Base-by-base conservation (phyloP, 2,329 filamentous ascomycete genomes). In the Knufia petricola region DNA sequence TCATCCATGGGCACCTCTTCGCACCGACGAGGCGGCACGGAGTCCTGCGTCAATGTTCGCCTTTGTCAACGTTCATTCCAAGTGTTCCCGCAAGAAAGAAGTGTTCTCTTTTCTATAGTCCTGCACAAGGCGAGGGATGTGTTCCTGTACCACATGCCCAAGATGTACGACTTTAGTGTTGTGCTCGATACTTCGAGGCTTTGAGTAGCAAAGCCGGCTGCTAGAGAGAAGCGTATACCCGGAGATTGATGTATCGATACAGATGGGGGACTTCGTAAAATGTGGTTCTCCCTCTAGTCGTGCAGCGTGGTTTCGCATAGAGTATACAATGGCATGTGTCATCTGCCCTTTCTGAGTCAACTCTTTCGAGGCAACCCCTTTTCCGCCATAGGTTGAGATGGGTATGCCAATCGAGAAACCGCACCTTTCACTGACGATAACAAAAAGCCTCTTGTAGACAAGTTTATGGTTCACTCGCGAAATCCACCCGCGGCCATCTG, bases 81-180 rank as follows among this genome's bases (percentile, higher is more conserved):
- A n/a, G n/a, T n/a, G n/a, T n/a, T n/a, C n/a, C n/a, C n/a, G n/a
- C n/a, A n/a, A n/a, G n/a, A n/a, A n/a, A n/a, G n/a, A n/a, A n/a
- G n/a, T n/a, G 28, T 44, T 23, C 15, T 44, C 41, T n/a, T 7
- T 13, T 4, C 41, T 24, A 19, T 44, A 44, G 19, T 44, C 19
- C n/a, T 3, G 4, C 26, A 44, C 10, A 2, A 44, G 21, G 7
- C 8, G 9, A 8, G 10, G 24, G 28, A 44, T 12, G 26, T 44
- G 12, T 19, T 15, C 19, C 10, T 6, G 2, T 8, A 32, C 21
- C 7, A 44, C 41, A 7, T 26, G 24, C 4, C 69, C 69, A 3
- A 71, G 52, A 1, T 66, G 59, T n/a, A 64, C 61, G 1, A 68
- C 66, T 48, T 67, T 69, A 23, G 67, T 56, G 36, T 70, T 69